Conservation (phyloP, 1,284 basidiomycete species). For the Schizophyllum commune region DNA sequence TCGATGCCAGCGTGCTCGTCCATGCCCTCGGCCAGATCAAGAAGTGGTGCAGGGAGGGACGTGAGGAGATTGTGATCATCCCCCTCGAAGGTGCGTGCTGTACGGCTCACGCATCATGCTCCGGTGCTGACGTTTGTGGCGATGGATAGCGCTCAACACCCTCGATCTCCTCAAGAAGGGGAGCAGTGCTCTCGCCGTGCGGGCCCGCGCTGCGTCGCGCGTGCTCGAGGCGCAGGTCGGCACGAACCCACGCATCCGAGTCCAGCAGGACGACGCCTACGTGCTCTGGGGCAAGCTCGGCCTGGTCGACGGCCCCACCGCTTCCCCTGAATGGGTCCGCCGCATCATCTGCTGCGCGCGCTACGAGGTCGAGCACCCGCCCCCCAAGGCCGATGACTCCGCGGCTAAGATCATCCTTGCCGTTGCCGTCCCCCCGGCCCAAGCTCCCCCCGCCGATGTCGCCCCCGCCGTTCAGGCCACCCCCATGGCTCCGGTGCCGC, state of each 20-base stretch:
- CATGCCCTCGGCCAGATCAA: slow-evolving; percentile 78
- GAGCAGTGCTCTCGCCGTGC: slow-evolving; percentile 65
- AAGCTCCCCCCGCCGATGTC: slow-evolving; percentile 26
- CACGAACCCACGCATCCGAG: slow-evolving; percentile 65
- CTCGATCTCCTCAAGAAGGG: slow-evolving; percentile 94
- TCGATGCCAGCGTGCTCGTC: slow-evolving; percentile 84
- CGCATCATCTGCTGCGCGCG: slow-evolving; percentile 72
- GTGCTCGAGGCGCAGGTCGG: slow-evolving; percentile 79
- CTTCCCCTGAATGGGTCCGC: slow-evolving; percentile 70
- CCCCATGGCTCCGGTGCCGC: slow-evolving; percentile 47
- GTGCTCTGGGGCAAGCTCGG: slow-evolving; percentile 55
- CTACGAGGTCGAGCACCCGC: slow-evolving; percentile 53
- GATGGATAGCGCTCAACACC: slow-evolving; percentile 69
- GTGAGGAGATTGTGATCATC: slow-evolving; percentile 67
- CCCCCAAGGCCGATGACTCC: slow-evolving; percentile 14
- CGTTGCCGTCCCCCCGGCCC: slow-evolving; percentile 29
- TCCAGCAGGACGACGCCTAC: slow-evolving; percentile 73
- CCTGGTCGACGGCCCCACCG: slow-evolving; percentile 14
- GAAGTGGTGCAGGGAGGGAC: slow-evolving; percentile 66
- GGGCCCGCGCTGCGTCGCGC: slow-evolving; percentile 76
- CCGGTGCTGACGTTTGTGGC: background rate
- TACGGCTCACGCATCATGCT: background rate
- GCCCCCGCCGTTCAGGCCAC: slow-evolving; percentile 23
- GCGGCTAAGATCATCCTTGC: slow-evolving; percentile 50
- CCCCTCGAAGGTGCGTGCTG: slow-evolving; percentile 74